Conservation (phyloP, 352 stramenopile genomes). For the Thraustotheca clavata region DNA sequence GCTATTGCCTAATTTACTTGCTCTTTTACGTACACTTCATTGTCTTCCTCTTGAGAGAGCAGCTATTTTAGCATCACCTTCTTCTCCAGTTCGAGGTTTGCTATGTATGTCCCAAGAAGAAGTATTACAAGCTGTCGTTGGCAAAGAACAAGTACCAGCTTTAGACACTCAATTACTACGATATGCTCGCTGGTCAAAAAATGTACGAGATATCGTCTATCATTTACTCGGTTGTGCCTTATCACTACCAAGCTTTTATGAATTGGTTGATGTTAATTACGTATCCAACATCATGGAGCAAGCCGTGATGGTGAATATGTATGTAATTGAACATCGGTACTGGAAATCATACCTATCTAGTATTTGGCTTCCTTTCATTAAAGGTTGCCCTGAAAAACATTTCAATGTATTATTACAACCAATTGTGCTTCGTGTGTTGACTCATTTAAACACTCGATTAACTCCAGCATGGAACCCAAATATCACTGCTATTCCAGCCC, state of each 20-base stretch:
- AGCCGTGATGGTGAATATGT: slow-evolving; percentile 52
- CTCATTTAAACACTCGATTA: slow-evolving; percentile 51
- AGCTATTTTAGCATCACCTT: slow-evolving; percentile 29
- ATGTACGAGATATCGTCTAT: slow-evolving; percentile 66
- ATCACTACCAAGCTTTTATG: slow-evolving; percentile 41
- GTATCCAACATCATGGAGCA: slow-evolving; percentile 34
- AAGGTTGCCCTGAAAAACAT: slow-evolving; percentile 47
- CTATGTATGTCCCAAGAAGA: slow-evolving; percentile 66
- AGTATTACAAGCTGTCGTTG: slow-evolving; percentile 58
- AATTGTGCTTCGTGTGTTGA: slow-evolving; percentile 40
- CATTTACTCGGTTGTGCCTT: slow-evolving; percentile 64
- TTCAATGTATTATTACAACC: slow-evolving; percentile 56
- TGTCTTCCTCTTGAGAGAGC: slow-evolving; percentile 44
- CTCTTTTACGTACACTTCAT: slow-evolving; percentile 52
- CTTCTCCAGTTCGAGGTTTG: slow-evolving; percentile 48
- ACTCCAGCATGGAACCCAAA: slow-evolving; percentile 31
- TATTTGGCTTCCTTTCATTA: slow-evolving; percentile 62
- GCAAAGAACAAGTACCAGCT: slow-evolving; percentile 56
- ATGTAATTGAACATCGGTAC: slow-evolving; percentile 65
- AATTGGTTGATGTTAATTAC: slow-evolving; percentile 31
- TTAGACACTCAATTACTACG: slow-evolving; percentile 33
- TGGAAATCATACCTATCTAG: slow-evolving; percentile 58
- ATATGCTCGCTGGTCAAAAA: slow-evolving; percentile 78
- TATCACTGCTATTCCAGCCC: slow-evolving; percentile 4
- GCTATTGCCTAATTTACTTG: slow-evolving; percentile 61